Base-by-base conservation (phyloP, 106 monocot genomes). In the Chionographis japonica region DNA sequence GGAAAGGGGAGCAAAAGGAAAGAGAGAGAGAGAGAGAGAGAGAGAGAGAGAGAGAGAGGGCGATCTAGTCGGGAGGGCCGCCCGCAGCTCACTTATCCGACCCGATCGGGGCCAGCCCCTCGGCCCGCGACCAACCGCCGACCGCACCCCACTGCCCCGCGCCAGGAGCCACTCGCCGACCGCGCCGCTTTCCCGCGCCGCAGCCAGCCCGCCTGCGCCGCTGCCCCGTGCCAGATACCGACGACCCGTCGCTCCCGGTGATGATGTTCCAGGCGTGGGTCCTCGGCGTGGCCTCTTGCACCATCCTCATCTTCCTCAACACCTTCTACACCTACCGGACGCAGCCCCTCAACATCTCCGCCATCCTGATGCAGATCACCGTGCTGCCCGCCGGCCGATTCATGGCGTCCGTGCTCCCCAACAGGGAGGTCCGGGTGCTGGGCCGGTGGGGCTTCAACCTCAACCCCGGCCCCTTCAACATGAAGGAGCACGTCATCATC, bases 401-500 rank as follows among this genome's bases (percentile, higher is more conserved):
- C 77, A 84, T 91, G 84, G 86, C 86, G 15, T 15, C 79, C 2
- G 68, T 40, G 36, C 79, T 91, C 14, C 91, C 91, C 9, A 58
- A 63, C 42, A 75, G 51, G 69, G 73, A 86, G 67, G 60, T 86
- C 10, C 67, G 7, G 50, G 15, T 83, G 4, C 52, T 74, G 0
- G 69, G 80, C 8, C n/a, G 35, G 9, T 79, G 65, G 68, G 42
- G 68, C 12, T 84, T 91, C 37, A 78, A 71, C 46, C 70, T 87
- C 54, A 91, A 91, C 52, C 91, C 91, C 6, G 87, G 91, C 2
- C 91, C 87, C 1, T 91, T 91, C 58, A 91, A 87, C 49, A 77
- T 91, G 7, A 91, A 91, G 81, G 91, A 91, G 72, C 91, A 91
- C 50, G 87, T 87, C 3, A 78, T 91, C 55, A 80, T 91, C 57